Evolutionary conservation across 2,329 filamentous ascomycete genomes (phyloP), one percentile per base, ranked within the genome.

Genomic region (Fusarium udum): DNA sequence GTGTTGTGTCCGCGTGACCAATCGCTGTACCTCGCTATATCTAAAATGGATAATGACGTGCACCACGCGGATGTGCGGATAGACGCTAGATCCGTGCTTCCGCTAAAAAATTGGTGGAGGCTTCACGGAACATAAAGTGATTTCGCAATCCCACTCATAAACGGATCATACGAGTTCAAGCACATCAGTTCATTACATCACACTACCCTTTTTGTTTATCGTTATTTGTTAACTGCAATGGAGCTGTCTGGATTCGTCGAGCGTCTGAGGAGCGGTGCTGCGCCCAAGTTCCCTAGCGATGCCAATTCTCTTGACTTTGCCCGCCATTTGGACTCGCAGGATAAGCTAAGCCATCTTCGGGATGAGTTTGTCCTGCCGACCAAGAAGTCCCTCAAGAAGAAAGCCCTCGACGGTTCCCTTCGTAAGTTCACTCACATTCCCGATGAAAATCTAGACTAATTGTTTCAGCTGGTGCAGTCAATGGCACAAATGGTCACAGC

Each of bases 361-460:
- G 83, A 90, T 31, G 88, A 95, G 75, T 97, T 95, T 80, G 87
- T 92, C 53, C 91, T 97, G 51, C 95, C 95, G 1, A 92, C 92
- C 7, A 93, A 91, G 80, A 85, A 84, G 15, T 93, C 95, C 45
- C 82, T 96, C 51, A 91, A 88, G 79, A 88, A 92, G 72, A 91
- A 86, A 71, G 89, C 87, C 1, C 81, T 93, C 15, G 81, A 85
- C 24, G 85, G 84, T 26, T 79, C 75, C 8, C 74, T 85, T 46
- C 83, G 85, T 86, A 76, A 53, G 80, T 79, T 16, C 2, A 13
- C 5, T 6, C 10, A 7, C 10, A 4, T 24, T 39, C 20, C 12
- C 9, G 1, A 10, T 14, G 3, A 34, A 11, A 1, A 45, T n/a
- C n/a, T n/a, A n/a, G 11, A 45, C 61, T 67, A 20, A 69, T 32